Conservation (phyloP, 805 yeast species). For the Lipomyces anomalus region DNA sequence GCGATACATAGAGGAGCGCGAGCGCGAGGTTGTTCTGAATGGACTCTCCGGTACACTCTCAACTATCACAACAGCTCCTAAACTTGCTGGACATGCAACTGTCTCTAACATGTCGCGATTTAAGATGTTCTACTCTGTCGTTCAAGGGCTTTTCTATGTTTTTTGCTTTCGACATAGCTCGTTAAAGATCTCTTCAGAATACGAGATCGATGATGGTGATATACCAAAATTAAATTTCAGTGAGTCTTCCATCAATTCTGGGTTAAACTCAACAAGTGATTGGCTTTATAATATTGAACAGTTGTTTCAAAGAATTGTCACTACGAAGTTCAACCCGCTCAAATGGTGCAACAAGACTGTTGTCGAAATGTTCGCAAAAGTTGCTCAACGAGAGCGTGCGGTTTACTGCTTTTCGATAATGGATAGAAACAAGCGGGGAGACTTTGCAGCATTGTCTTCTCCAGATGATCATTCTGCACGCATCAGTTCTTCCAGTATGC, state of each 20-base stretch:
- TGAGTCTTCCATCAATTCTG: background rate
- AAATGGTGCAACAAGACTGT: conserved; percentile 92
- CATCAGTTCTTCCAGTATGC: background rate
- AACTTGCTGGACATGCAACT: background rate
- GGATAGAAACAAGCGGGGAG: conserved; percentile 75
- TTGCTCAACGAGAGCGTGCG: conserved; percentile 81
- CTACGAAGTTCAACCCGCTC: conserved; percentile 87
- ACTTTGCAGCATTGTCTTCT: background rate
- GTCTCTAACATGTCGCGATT: conserved; percentile 86
- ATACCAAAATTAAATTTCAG: conserved; percentile 20
- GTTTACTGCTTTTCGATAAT: conserved; percentile 92
- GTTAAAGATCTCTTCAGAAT: conserved; percentile 51
- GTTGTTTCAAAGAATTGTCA: conserved; percentile 77
- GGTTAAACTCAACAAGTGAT: conserved; percentile 19
- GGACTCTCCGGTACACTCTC: conserved; percentile 23
- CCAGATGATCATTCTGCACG: background rate
- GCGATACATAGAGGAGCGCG: conserved; percentile 76
- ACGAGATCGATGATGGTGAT: conserved; percentile 28
- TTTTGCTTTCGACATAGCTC: conserved; percentile 79
- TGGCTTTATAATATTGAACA: conserved; percentile 84
- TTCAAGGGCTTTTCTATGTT: conserved; percentile 84
- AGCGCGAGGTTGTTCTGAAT: conserved; percentile 52
- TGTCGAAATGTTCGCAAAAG: conserved; percentile 85
- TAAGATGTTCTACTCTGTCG: conserved; percentile 80
- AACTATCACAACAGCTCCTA: conserved; percentile 28